Percentiles rank a stretch among this genome's conserved stretches.
Evolutionary conservation across 2,329 filamentous ascomycete species (phyloP).

Genomic region (Monosporascus ibericus): DNA sequence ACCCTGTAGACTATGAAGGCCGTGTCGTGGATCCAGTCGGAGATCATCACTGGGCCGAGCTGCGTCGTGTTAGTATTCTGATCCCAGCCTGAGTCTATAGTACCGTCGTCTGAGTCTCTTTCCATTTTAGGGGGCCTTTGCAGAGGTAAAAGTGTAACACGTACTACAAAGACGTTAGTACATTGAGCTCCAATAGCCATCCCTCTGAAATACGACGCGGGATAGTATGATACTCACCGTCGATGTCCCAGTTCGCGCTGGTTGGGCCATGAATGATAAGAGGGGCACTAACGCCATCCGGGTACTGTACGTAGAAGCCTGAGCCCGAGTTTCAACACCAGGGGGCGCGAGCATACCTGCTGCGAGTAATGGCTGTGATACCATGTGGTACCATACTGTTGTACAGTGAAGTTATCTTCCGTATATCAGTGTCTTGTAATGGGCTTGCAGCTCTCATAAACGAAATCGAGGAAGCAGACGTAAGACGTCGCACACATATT

Average conservation of each 20-base stretch:
- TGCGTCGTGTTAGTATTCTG: background rate
- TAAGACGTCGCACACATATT: too few species aligned
- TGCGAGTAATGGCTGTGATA: slow-evolving; percentile 32
- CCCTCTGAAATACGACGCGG: too few species aligned
- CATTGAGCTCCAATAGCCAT: background rate
- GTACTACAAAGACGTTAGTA: background rate
- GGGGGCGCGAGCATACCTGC: slow-evolving; percentile 26
- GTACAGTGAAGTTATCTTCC: slow-evolving; percentile 27
- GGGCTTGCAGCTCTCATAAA: background rate
- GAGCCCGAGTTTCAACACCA: slow-evolving; percentile 8
- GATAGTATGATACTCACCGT: slow-evolving; percentile 15
- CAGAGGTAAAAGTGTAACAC: background rate
- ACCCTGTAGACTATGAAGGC: slow-evolving; percentile 12
- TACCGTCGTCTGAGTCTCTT: too few species aligned
- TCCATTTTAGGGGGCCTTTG: too few species aligned
- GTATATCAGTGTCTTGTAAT: background rate
- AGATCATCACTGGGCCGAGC: slow-evolving; percentile 38
- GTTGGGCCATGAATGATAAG: slow-evolving; percentile 42
- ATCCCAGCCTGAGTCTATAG: too few species aligned
- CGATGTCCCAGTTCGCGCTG: slow-evolving; percentile 39
- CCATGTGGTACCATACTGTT: slow-evolving; percentile 32
- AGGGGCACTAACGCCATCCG: slow-evolving; percentile 41
- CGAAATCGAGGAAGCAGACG: too few species aligned
- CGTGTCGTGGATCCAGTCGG: slow-evolving; percentile 39
- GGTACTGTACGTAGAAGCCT: slow-evolving; percentile 22